phyloP scores from a whole-genome alignment of 2,329 filamentous ascomycete species.

The Berkeleyomyces rouxiae region DNA sequence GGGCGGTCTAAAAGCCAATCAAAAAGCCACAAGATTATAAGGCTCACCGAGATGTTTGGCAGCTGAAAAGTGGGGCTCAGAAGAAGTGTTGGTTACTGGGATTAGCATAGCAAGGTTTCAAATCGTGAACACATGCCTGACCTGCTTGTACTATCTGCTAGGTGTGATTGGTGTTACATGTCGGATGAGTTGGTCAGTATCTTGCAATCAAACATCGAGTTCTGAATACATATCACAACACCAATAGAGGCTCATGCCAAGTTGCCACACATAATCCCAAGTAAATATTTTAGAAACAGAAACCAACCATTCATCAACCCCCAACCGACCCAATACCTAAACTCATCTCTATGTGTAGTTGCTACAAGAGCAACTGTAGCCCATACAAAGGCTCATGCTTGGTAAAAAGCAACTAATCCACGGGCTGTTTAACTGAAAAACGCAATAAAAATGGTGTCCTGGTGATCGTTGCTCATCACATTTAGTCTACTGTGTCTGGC shows the following conservation, averaged over 20 bases:
- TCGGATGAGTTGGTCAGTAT: neutral
- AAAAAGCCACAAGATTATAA: neutral
- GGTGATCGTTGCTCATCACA: neutral
- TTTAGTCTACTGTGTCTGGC: slow-evolving; percentile 47
- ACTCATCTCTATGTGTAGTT: slow-evolving; percentile 3
- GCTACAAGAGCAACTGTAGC: neutral
- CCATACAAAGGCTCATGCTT: neutral
- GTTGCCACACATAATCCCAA: neutral
- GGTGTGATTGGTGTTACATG: neutral
- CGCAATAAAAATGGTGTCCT: neutral
- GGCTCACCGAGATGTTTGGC: slow-evolving; percentile 3
- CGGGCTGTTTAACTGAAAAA: neutral
- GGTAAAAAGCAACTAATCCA: neutral
- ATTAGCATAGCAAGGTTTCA: neutral
- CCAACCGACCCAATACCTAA: slow-evolving; percentile 1
- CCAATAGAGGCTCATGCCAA: neutral
- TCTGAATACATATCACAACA: neutral
- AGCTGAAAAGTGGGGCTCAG: slow-evolving; percentile 3
- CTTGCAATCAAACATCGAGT: neutral
- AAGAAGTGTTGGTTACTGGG: neutral
- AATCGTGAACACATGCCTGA: neutral
- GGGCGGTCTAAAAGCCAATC: neutral
- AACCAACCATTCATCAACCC: neutral
- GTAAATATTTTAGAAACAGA: neutral
- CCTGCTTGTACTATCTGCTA: neutral